These are phyloP conservation scores for Tolypocladium amazonense DNA, from an alignment of 2,329 filamentous ascomycete species.

Conservation along the genomic window DNA sequence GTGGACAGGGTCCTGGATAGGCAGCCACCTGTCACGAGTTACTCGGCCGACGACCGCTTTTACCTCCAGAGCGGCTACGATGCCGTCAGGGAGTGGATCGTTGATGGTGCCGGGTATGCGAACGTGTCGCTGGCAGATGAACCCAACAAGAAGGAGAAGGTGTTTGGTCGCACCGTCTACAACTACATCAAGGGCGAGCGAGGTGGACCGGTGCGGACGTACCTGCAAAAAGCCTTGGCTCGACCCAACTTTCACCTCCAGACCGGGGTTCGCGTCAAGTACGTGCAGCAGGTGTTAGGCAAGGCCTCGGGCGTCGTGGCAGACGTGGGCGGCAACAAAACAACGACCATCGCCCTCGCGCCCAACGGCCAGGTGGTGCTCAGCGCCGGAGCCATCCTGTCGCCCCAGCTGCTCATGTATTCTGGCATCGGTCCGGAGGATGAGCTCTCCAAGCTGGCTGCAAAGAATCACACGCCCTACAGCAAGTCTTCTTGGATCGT, in stretches of 20 bases:
- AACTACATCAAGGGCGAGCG: constrained; percentile 38
- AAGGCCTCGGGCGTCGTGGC: constrained; percentile 31
- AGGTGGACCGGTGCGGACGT: constrained; percentile 36
- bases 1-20: constrained; percentile 31
- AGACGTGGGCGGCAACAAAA: constrained; percentile 17
- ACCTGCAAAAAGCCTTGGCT: constrained; percentile 34
- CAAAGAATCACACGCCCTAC: constrained; percentile 8
- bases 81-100: constrained; percentile 37
- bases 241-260: constrained; percentile 32
- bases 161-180: constrained; percentile 37
- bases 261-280: constrained; percentile 30
- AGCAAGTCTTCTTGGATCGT: constrained; percentile 33
- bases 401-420: constrained; percentile 30
- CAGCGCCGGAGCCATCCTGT: constrained; percentile 27
- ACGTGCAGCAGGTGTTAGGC: constrained; percentile 27
- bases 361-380: constrained; percentile 22
- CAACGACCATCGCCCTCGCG: constrained; percentile 18
- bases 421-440: constrained; percentile 29
- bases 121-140: constrained; percentile 35
- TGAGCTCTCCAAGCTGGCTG: constrained; percentile 19
- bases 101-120: constrained; percentile 33
- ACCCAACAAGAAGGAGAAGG: constrained; percentile 32
- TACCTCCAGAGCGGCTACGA: constrained; percentile 37
- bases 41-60: constrained; percentile 31
- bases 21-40: constrained; percentile 31